Base-by-base conservation (phyloP, 2,329 filamentous ascomycete species). In the Epicoccum sorghinum region DNA sequence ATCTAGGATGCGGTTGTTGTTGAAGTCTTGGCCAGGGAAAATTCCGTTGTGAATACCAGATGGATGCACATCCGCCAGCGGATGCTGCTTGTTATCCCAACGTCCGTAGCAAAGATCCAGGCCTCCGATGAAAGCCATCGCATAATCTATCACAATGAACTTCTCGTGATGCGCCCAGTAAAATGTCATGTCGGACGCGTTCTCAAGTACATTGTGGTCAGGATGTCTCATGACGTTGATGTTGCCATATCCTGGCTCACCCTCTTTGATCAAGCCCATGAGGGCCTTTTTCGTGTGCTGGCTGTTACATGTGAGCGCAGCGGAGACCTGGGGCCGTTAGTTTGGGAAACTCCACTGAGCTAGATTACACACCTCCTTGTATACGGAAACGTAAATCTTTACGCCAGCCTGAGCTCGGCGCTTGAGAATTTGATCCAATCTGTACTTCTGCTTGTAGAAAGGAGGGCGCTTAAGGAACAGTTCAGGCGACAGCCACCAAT, bases 141-240 rank as follows among this genome's bases (percentile, higher is more conserved):
- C 84, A 69, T 96, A 96, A 76, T 98, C 95, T 47, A 98, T 89
- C 14, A 99, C 90, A 49, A 98, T 89, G 70, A 97, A 96, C 72
- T 99, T 99, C 68, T 99, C 95, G 72, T 99, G 95, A 71, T 99
- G 95, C 0, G 95, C 95, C 86, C 93, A 98, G 78, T 96, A 97
- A 69, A 97, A 91, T 0, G 92, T 97, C 90, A 96, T 96, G 65
- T 98, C 93, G 27, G 90, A 90, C 2, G 89, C 90, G 67, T 97
- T 97, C 67, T 97, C 92, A 45, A 98, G 86, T 2, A 96, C 84
- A 61, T 97, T 97, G 77, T 98, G 93, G 73, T 98, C 93, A 0
- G 93, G 93, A 75, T 98, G 93, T 27, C 93, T 86, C 85, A 96
- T 89, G 46, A 96, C 81, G 32, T 81, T 84, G 70, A 99, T 98